Evolutionary conservation across 169 alveolate species (phyloP).

Genomic region (Cryptosporidium felis): DNA sequence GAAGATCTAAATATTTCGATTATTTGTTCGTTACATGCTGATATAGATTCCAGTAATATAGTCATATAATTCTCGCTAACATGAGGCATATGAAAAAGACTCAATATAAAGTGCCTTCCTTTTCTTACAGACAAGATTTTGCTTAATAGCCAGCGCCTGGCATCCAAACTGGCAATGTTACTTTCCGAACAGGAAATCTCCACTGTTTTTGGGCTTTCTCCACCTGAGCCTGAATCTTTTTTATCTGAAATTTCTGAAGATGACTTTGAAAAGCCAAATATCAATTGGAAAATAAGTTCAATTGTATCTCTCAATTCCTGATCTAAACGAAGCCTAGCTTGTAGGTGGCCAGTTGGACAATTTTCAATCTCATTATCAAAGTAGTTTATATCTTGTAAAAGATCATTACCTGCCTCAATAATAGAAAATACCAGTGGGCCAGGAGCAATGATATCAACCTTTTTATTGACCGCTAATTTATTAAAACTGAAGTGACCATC

Average conservation of each 20-base stretch:
- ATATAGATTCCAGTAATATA: conserved; percentile 16
- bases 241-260: background rate
- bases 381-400: conserved; percentile 39
- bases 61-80: conserved; percentile 48
- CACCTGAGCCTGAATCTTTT: background rate
- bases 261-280: conserved; percentile 42
- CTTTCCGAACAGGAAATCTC: conserved; percentile 5
- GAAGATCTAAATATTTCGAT: conserved; percentile 33
- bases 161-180: conserved; percentile 13
- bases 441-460: background rate
- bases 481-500: background rate
- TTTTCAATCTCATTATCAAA: conserved; percentile 67
- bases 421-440: conserved; percentile 59
- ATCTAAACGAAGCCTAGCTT: conserved; percentile 59
- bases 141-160: conserved; percentile 59
- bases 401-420: conserved; percentile 60
- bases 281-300: conserved; percentile 17
- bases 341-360: conserved; percentile 68
- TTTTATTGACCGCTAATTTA: background rate
- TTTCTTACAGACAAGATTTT: conserved; percentile 46
- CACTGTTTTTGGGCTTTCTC: background rate
- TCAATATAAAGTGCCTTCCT: conserved; percentile 36
- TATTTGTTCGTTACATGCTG: conserved; percentile 1
- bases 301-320: conserved; percentile 62
- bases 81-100: conserved; percentile 66